These are phyloP conservation scores for Albizia julibrissin DNA, from an alignment of 306 rosid genomes.

Conservation along the genomic window DNA sequence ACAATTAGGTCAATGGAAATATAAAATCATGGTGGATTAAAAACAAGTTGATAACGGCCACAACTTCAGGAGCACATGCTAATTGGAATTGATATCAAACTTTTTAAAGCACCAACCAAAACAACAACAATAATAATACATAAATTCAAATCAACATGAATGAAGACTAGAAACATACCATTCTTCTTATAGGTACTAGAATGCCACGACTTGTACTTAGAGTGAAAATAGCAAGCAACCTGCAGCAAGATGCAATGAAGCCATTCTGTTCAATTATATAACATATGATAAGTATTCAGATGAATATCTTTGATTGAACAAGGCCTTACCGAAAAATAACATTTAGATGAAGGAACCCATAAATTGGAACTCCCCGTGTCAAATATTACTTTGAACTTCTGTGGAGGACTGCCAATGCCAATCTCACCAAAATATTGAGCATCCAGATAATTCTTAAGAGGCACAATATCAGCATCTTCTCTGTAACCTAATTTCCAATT, in stretches of 20 bases:
- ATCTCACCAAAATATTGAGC: slow-evolving; percentile 94
- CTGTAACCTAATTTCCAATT: neutral
- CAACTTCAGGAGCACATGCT: neutral
- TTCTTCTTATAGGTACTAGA: slow-evolving; percentile 51
- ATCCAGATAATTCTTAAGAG: slow-evolving; percentile 81
- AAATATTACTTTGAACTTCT: slow-evolving; percentile 73
- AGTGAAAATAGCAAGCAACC: slow-evolving; percentile 73
- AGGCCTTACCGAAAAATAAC: slow-evolving; percentile 68
- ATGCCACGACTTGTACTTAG: slow-evolving; percentile 57
- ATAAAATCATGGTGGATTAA: neutral
- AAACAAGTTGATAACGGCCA: neutral
- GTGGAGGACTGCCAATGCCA: slow-evolving; percentile 84
- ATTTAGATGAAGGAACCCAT: slow-evolving; percentile 91
- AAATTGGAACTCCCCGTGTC: slow-evolving; percentile 91
- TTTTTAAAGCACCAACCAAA: neutral
- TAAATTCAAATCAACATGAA: neutral
- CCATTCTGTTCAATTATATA: neutral
- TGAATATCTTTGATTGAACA: slow-evolving; percentile 5
- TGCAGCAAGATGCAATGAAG: slow-evolving; percentile 39
- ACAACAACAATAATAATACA: neutral
- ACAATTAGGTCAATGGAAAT: neutral
- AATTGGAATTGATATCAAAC: neutral
- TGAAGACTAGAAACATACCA: slow-evolving; percentile 26
- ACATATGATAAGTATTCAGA: neutral
- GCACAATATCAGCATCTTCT: slow-evolving; percentile 50